A percentile compares a stretch with the other conserved stretches of the same genome.
phyloP scores from a whole-genome alignment of 208 protist genomes.

The Trypanosoma brucei region DNA sequence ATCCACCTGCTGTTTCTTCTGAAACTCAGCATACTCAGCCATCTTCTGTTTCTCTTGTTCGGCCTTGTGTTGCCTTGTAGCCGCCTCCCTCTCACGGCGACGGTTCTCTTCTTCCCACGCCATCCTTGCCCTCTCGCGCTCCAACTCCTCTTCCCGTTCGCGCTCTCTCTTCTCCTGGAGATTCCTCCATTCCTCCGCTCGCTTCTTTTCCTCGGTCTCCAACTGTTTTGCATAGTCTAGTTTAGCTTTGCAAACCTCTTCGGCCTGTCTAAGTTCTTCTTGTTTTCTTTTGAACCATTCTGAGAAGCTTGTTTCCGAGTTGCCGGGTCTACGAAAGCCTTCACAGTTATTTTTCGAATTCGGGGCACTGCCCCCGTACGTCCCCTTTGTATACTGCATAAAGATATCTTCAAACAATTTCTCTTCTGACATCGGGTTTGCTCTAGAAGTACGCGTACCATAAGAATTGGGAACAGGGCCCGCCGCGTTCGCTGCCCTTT shows the following conservation, averaged over 20 bases:
- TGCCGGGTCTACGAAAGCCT: slow-evolving; percentile 34
- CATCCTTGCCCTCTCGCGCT: slow-evolving; percentile 33
- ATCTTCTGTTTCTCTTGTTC: slow-evolving; percentile 41
- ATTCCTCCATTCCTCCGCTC: slow-evolving; percentile 65
- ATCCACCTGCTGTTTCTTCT: slow-evolving; percentile 68
- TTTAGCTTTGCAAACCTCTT: slow-evolving; percentile 67
- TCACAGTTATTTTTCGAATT: slow-evolving; percentile 9
- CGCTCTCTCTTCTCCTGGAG: slow-evolving; percentile 64
- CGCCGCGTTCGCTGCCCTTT: slow-evolving; percentile 11
- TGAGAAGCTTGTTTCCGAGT: slow-evolving; percentile 50
- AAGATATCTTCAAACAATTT: slow-evolving; percentile 78
- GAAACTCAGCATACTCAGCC: slow-evolving; percentile 53
- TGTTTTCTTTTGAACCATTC: slow-evolving; percentile 85
- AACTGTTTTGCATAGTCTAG: slow-evolving; percentile 66
- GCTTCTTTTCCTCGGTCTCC: slow-evolving; percentile 65
- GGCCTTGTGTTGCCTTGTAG: slow-evolving; percentile 28
- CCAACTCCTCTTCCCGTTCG: slow-evolving; percentile 53
- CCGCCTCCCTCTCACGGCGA: slow-evolving; percentile 44
- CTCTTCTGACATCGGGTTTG: slow-evolving; percentile 42
- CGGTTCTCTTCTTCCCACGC: slow-evolving; percentile 50
- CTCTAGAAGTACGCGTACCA: not conserved
- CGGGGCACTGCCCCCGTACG: slow-evolving; percentile 18
- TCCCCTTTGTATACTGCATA: slow-evolving; percentile 71
- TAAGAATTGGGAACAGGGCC: slow-evolving; percentile 23
- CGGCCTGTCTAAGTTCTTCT: slow-evolving; percentile 65